Evolutionary conservation across 805 yeast species (phyloP).

Genomic region (Saturnispora serradocipensis): DNA sequence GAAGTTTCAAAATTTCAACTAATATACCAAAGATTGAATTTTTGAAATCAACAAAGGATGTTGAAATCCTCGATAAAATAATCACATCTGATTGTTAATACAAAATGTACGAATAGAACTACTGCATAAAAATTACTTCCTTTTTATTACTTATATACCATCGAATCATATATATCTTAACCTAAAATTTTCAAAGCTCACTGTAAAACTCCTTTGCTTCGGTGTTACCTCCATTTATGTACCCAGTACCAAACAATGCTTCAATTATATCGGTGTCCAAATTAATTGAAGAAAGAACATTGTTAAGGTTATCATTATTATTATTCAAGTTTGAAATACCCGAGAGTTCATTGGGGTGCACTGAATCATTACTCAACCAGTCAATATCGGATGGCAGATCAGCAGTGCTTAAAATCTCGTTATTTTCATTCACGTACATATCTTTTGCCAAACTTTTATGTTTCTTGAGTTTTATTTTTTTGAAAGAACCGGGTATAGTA

Average conservation of each 20-base stretch:
- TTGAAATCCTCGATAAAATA: conserved; percentile 21
- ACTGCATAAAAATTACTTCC: neutral
- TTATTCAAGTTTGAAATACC: conserved; percentile 5
- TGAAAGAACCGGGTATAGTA: conserved; percentile 25
- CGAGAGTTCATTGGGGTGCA: conserved; percentile 2
- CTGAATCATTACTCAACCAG: neutral
- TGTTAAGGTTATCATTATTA: conserved; percentile 16
- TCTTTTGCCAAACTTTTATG: neutral
- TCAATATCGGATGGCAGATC: neutral
- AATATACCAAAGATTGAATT: conserved; percentile 25
- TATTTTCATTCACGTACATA: neutral
- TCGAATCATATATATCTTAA: neutral
- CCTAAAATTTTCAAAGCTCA: neutral
- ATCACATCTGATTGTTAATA: conserved; percentile 8
- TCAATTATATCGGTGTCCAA: conserved; percentile 27
- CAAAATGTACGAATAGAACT: neutral
- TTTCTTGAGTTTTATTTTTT: conserved; percentile 16
- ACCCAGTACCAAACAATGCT: conserved; percentile 23
- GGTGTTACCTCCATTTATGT: neutral
- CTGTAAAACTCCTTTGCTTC: neutral
- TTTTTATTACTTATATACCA: neutral
- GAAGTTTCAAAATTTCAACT: conserved; percentile 20
- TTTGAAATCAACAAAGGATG: conserved; percentile 20
- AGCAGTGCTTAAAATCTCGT: neutral
- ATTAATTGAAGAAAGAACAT: conserved; percentile 21